Base-by-base conservation (phyloP, 768 basidiomycete species). In the Exidia glandulosa region DNA sequence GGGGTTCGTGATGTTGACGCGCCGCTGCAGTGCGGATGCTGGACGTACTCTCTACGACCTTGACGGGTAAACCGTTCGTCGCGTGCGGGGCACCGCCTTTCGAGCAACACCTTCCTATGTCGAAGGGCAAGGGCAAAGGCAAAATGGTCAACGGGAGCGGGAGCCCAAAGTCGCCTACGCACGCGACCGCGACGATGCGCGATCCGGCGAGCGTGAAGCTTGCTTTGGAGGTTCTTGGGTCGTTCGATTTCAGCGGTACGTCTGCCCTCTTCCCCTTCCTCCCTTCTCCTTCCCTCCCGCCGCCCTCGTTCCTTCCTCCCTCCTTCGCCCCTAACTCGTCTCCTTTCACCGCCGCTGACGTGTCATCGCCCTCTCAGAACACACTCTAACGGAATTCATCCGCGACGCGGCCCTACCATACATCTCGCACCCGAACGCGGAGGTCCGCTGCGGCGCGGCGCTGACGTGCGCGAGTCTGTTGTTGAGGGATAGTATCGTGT, bases 341-440 rank as follows among this genome's bases (percentile, higher is more conserved):
- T 14, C 16, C 41, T 23, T 45, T 12, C 16, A 14, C 16, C 23
- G 6, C 41, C 16, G 41, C 41, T 45, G 27, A 10, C 10, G 0
- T 27, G 7, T 4, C 25, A 54, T 29, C 12, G 2, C 25, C 25
- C 25, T 9, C 25, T 7, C 50, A 54, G 50, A 29, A 54, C 94
- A 99, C 64, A 82, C 90, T 13, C 76, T 99, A 61, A 95, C 94
- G 72, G 96, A 98, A 70, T 96, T 97, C 69, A 90, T 98, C 45
- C 89, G 94, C 45, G 86, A 79, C 61, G 90, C 90, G 62, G 94
- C 93, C 1, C 73, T 97, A 23, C 94, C 93, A 1, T 98, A 94
- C 70, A 80, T 98, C 33, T 94, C 98, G 67, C 86, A 96, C 66
- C 95, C 98, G 67, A 83, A 86, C 65, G 69, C 87, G 1, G 91